Evolutionary conservation across 495 filamentous ascomycete species (phyloP), one percentile per base, ranked within the genome.

Genomic region (Hyaloscypha bicolor): DNA sequence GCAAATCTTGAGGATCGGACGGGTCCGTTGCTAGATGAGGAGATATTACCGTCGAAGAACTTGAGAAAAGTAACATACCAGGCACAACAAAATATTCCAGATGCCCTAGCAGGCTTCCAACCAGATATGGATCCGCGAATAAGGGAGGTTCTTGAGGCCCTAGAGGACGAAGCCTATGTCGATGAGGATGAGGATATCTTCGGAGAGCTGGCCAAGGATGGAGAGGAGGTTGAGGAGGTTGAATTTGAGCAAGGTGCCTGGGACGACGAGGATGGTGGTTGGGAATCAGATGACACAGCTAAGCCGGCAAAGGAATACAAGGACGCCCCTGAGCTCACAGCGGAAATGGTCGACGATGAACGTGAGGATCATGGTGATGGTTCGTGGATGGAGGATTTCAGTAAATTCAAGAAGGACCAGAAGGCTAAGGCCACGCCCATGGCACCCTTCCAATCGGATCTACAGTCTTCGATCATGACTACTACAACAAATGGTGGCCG

Each of bases 91-190:
- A 86, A 97, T 73, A 79, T 97, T 9, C 96, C 94, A 0, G 96
- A 98, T 81, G 89, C 83, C 9, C 87, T 99, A 71, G 88, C 88
- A 2, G 96, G 96, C 0, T 97, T 99, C 75, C 90, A 97, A 77
- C 96, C 96, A 3, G 93, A 98, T 74, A 99, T 99, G 96, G 96
- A 99, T 77, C 94, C 93, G 5, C 83, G 96, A 25, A 76, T 99
- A 68, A 85, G 96, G 25, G 96, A 99, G 78, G 93, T 93, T 3
- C 77, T 99, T 63, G 94, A 97, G 76, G 96, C 96, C 2, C 80
- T 99, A 35, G 95, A 99, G 70, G 96, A 99, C 69, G 95, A 98
- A 42, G 94, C 90, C 8, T 99, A 92, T 77, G 94, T 99, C 0
- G 95, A 98, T 66, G 92, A 95, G 21, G 90, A 91, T 12, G 91